These are phyloP conservation scores for Boechera retrofracta DNA, from an alignment of 345 rosid genomes.

Conservation along the genomic window DNA sequence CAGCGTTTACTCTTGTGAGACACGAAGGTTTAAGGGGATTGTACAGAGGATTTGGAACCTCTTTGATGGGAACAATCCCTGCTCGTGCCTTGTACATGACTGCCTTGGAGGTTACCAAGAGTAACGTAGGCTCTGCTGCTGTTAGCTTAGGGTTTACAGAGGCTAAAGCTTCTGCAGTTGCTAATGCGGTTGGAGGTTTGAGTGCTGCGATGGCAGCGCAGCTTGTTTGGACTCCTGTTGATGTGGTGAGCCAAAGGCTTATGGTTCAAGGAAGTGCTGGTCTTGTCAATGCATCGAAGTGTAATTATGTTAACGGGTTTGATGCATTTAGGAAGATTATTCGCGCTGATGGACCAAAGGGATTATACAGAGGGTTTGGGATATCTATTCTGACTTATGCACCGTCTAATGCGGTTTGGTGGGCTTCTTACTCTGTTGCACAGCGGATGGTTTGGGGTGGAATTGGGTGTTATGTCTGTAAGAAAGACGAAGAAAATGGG, in stretches of 20 bases:
- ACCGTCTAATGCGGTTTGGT: conserved; percentile 96
- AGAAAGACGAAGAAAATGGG: conserved; percentile 51
- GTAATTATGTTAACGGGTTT: conserved; percentile 75
- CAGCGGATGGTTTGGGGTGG: conserved; percentile 67
- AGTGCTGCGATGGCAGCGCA: conserved; percentile 96
- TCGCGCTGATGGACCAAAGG: conserved; percentile 71
- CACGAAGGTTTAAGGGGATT: conserved; percentile 78
- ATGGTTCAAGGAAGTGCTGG: conserved; percentile 74
- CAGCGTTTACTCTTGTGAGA: conserved; percentile 58
- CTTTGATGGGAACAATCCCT: conserved; percentile 87
- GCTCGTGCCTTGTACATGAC: conserved; percentile 94
- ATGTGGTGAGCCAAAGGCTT: conserved; percentile 91
- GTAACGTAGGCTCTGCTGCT: conserved; percentile 76
- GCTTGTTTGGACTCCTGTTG: conserved; percentile 94
- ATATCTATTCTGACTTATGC: conserved; percentile 93
- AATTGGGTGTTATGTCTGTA: conserved; percentile 53
- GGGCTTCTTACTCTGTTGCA: conserved; percentile 93
- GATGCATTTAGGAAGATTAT: conserved; percentile 85
- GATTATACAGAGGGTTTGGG: conserved; percentile 94
- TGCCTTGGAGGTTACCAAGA: conserved; percentile 86
- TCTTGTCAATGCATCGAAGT: conserved; percentile 49
- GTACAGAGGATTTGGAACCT: conserved; percentile 91
- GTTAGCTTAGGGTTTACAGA: conserved; percentile 73
- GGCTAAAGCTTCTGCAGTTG: conserved; percentile 65
- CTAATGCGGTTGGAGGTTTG: conserved; percentile 82